These are phyloP conservation scores for Choanephora cucurbitarum DNA, from an alignment of 371 early-diverging fungal genomes.

Conservation along the genomic window DNA sequence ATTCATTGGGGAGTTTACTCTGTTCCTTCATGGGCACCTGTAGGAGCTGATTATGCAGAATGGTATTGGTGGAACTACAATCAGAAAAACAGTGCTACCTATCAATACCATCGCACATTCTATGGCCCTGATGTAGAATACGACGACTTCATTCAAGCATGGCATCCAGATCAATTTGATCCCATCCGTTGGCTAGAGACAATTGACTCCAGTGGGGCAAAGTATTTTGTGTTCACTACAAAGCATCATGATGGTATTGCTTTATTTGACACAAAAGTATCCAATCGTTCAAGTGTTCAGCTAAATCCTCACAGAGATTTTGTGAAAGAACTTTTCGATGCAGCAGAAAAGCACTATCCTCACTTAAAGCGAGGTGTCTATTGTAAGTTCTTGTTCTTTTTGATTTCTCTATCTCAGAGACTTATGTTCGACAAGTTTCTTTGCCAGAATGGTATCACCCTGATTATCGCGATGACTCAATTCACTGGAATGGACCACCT, in stretches of 20 bases:
- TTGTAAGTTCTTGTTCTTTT: constrained; percentile 27
- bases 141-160: constrained; percentile 30
- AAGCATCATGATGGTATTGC: constrained; percentile 46
- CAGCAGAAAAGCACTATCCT: constrained; percentile 22
- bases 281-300: constrained; percentile 25
- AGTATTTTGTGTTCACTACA: constrained; percentile 41
- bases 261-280: constrained; percentile 32
- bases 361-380: constrained; percentile 34
- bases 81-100: constrained; percentile 24
- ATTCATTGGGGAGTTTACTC: constrained; percentile 43
- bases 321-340: constrained; percentile 26
- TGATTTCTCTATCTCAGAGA: no score
- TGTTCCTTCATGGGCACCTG: constrained; percentile 42
- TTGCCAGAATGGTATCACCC: constrained; percentile 46
- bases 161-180: constrained; percentile 24
- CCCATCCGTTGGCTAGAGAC: constrained; percentile 32
- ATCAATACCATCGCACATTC: constrained; percentile 24
- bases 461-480: constrained; percentile 19
- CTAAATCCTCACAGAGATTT: constrained; percentile 30
- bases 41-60: constrained; percentile 34
- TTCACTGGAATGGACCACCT: constrained; percentile 33
- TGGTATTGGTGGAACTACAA: constrained; percentile 47
- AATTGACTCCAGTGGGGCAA: constrained; percentile 26
- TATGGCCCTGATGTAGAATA: constrained; percentile 34
- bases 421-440: constrained; percentile 24